These are phyloP conservation scores for Penstemon barbatus DNA, from an alignment of 257 asterid genomes.

Conservation along the genomic window DNA sequence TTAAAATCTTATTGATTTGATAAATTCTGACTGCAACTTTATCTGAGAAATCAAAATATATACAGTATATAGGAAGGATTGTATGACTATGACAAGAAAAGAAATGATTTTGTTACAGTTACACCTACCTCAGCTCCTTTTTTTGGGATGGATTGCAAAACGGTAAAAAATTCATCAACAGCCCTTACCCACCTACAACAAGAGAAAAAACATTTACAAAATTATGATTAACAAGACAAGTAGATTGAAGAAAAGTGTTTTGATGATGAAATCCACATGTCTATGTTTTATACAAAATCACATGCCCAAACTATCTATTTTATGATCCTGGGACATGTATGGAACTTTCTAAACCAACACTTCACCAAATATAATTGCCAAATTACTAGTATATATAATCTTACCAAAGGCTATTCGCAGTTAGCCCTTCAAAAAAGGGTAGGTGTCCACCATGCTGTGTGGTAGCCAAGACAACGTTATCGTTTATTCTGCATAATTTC, in stretches of 20 bases:
- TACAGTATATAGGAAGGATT: no score
- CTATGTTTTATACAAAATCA: background rate
- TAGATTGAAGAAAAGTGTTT: background rate
- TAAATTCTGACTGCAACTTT: no score
- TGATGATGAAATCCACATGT: background rate
- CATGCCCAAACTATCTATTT: background rate
- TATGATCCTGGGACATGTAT: background rate
- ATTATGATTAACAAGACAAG: background rate
- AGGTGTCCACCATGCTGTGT: slow-evolving; percentile 76
- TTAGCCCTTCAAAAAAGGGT: slow-evolving; percentile 66
- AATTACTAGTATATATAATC: background rate
- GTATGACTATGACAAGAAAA: no score
- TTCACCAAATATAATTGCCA: background rate
- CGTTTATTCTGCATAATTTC: slow-evolving; percentile 46
- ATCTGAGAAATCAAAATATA: no score
- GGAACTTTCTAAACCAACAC: background rate
- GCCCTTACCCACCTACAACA: slow-evolving; percentile 82
- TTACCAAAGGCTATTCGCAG: slow-evolving; percentile 62
- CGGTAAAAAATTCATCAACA: slow-evolving; percentile 58
- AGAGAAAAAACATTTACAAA: background rate
- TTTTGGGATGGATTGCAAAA: slow-evolving; percentile 43
- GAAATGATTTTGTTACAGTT: no score
- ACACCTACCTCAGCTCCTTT: no score
- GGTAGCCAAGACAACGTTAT: slow-evolving; percentile 59
- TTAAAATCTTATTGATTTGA: no score